phyloP scores from a whole-genome alignment of 106 monocot genomes.

The Xerophyta viscosa region DNA sequence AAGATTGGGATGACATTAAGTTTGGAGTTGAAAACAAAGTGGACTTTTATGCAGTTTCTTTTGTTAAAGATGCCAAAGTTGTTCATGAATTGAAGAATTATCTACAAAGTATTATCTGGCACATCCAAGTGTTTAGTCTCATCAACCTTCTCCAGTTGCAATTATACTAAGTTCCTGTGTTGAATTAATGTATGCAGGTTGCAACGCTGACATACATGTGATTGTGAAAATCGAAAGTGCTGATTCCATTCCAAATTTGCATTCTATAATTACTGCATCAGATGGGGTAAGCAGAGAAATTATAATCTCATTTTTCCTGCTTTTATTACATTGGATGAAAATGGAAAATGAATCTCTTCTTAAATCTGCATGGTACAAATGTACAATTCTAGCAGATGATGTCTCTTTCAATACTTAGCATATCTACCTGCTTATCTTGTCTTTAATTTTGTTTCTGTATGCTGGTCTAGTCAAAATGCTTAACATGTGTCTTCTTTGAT shows the following conservation, averaged over 20 bases:
- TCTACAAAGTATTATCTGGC: slow-evolving; percentile 82
- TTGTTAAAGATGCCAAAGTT: slow-evolving; percentile 98
- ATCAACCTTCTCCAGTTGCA: neutral
- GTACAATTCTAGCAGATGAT: too few relatives aligned
- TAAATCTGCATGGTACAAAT: too few relatives aligned
- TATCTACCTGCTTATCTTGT: too few relatives aligned
- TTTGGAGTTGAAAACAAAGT: slow-evolving; percentile 97
- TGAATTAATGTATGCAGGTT: slow-evolving; percentile 34
- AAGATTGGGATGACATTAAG: slow-evolving; percentile 99
- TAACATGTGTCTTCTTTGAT: too few relatives aligned
- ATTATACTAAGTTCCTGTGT: neutral
- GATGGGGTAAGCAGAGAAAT: slow-evolving; percentile 86
- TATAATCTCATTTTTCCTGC: too few relatives aligned
- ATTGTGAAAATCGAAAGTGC: slow-evolving; percentile 99
- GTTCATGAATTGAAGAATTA: slow-evolving; percentile 96
- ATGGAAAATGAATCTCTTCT: too few relatives aligned
- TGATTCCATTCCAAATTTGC: slow-evolving; percentile 91
- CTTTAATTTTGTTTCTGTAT: too few relatives aligned
- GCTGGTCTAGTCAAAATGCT: too few relatives aligned
- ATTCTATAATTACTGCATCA: slow-evolving; percentile 95
- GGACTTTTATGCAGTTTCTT: slow-evolving; percentile 96
- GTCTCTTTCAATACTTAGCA: too few relatives aligned
- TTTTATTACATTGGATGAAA: too few relatives aligned
- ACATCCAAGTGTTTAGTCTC: too few relatives aligned
- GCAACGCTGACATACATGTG: slow-evolving; percentile 88